Conservation (phyloP, 73 alveolate species). For the Uronychia setigera region DNA sequence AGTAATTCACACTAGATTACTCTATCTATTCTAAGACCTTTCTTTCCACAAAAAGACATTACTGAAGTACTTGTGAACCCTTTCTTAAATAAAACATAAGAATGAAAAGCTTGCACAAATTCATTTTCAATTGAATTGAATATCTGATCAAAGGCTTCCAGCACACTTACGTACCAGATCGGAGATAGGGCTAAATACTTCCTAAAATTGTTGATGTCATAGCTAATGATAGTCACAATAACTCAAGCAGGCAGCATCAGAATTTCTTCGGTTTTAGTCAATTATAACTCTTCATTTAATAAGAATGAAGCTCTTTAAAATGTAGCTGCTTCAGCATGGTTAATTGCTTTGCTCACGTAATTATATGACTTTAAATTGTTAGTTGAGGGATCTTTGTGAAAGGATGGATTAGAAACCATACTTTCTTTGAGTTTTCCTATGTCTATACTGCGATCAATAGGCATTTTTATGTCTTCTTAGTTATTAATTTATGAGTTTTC, state of each 20-base stretch:
- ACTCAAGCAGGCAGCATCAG: conserved; percentile 20
- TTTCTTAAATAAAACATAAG: conserved; percentile 27
- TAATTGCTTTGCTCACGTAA: not conserved
- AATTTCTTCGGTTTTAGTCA: not conserved
- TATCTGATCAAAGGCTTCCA: conserved; percentile 55
- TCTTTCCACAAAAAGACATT: conserved; percentile 56
- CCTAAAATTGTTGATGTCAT: conserved; percentile 51
- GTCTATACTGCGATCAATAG: not conserved
- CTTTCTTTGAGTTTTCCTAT: not conserved
- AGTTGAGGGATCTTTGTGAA: not conserved
- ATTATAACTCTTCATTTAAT: not conserved
- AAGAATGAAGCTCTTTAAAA: not conserved
- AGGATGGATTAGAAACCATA: not conserved
- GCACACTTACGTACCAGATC: conserved; percentile 36
- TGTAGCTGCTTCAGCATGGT: not conserved
- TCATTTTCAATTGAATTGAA: conserved; percentile 52
- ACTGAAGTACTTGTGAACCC: conserved; percentile 48
- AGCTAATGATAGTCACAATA: conserved; percentile 15
- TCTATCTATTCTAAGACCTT: conserved; percentile 56
- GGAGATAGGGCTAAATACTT: conserved; percentile 50
- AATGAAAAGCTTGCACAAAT: conserved; percentile 38
- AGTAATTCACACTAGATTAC: conserved; percentile 49
- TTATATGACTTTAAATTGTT: not conserved
- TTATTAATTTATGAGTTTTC: no score
- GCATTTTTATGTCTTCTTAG: not conserved